A percentile compares a stretch with the other conserved stretches of the same genome.
Evolutionary conservation across 1,284 basidiomycete species (phyloP).

Genomic region (Malassezia pachydermatis): DNA sequence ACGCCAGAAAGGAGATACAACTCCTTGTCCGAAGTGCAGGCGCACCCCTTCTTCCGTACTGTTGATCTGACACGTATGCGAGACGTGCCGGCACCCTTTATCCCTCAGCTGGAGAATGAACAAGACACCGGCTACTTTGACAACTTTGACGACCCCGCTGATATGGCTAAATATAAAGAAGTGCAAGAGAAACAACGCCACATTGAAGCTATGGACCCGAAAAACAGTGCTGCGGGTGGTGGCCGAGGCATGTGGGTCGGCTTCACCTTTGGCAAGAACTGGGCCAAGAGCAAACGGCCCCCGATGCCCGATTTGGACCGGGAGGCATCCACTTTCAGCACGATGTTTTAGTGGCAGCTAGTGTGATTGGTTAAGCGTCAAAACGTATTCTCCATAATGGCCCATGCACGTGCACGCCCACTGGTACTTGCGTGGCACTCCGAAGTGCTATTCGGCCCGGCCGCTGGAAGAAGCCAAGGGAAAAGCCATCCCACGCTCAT

Average conservation of each 20-base stretch:
- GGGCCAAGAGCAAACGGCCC: constrained; percentile 24
- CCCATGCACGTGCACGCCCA: too few species aligned
- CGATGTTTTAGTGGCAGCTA: constrained; percentile 17
- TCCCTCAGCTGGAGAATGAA: constrained; percentile 88
- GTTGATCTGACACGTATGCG: constrained; percentile 71
- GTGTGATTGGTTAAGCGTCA: too few species aligned
- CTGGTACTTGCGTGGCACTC: too few species aligned
- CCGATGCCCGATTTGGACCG: constrained; percentile 1
- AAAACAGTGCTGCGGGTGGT: constrained; percentile 58
- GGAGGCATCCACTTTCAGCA: constrained; percentile 4
- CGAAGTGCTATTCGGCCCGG: too few species aligned
- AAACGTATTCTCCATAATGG: too few species aligned
- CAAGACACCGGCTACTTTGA: constrained; percentile 95
- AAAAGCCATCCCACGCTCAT: too few species aligned
- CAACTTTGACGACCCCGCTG: constrained; percentile 77
- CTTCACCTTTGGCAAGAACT: constrained; percentile 66
- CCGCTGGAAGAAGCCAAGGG: too few species aligned
- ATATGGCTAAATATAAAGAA: constrained; percentile 87
- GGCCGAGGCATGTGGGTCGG: constrained; percentile 81
- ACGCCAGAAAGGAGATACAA: constrained; percentile 71
- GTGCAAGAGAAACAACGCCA: constrained; percentile 94
- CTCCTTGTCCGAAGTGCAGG: constrained; percentile 62
- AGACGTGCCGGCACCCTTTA: constrained; percentile 74
- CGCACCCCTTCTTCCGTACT: constrained; percentile 73
- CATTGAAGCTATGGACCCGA: constrained; percentile 56